A percentile compares a stretch with the other conserved stretches of the same genome.
phyloP scores from a whole-genome alignment of 441 rosid species.

The Pelargonium fulgidum region DNA sequence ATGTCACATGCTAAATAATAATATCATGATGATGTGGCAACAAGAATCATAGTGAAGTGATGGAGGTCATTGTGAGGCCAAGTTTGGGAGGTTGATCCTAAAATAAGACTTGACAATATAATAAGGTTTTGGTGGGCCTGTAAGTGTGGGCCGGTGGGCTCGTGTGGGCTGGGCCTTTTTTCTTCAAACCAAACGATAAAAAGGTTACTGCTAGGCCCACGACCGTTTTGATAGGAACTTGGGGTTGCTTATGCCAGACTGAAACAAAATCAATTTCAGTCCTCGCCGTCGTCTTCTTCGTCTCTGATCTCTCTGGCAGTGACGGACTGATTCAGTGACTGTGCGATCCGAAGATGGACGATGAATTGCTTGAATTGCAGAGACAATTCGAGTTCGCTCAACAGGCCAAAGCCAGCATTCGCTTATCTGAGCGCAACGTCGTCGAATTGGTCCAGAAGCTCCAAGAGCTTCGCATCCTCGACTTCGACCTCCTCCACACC shows the following conservation, averaged over 20 bases:
- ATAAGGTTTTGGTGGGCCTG: too few species aligned
- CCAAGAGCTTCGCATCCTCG: slow-evolving; percentile 81
- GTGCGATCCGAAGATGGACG: slow-evolving; percentile 53
- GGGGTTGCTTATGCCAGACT: not conserved
- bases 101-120: too few species aligned
- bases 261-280: not conserved
- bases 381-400: slow-evolving; percentile 91
- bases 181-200: too few species aligned
- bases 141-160: too few species aligned
- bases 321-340: not conserved
- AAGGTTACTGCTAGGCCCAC: too few species aligned
- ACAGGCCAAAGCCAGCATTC: slow-evolving; percentile 79
- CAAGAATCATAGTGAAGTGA: too few species aligned
- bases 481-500: slow-evolving; percentile 96
- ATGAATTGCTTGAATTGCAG: slow-evolving; percentile 78
- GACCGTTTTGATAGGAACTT: not conserved
- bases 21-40: too few species aligned
- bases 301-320: not conserved
- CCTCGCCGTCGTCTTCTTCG: not conserved
- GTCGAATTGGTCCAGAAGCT: slow-evolving; percentile 96
- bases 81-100: too few species aligned
- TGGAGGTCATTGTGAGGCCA: too few species aligned
- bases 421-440: slow-evolving; percentile 86
- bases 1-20: too few species aligned
- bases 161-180: too few species aligned